Percentiles rank a stretch among this genome's conserved stretches.
Conservation (phyloP, 2,329 filamentous ascomycete genomes). For the Chaetomium sp. region DNA sequence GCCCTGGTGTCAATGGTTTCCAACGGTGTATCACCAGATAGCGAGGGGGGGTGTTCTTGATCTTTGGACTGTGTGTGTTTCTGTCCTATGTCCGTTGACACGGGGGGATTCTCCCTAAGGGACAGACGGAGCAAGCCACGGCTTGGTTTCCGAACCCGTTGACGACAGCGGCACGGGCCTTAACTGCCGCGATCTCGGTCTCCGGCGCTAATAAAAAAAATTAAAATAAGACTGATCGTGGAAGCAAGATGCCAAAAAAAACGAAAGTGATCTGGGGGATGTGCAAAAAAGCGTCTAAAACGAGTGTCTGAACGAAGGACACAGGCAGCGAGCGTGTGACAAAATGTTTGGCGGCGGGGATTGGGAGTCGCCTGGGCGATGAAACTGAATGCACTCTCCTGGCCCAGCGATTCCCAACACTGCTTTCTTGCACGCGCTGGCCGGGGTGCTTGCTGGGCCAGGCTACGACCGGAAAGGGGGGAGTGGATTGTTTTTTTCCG, state of each 20-base stretch:
- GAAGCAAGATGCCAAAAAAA: constrained; percentile 28
- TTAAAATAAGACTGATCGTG: constrained; percentile 14
- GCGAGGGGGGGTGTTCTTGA: not conserved
- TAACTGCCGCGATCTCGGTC: constrained; percentile 3
- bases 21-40: not conserved
- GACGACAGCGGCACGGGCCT: constrained; percentile 14
- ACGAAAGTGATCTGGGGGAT: constrained; percentile 35
- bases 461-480: constrained; percentile 28
- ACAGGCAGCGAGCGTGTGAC: constrained; percentile 22
- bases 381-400: constrained; percentile 21
- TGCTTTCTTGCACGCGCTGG: constrained; percentile 10
- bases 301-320: constrained; percentile 35
- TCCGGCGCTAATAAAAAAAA: constrained; percentile 11
- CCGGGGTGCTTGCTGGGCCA: constrained; percentile 17
- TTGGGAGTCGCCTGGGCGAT: constrained; percentile 25
- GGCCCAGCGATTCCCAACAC: constrained; percentile 25
- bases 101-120: not conserved
- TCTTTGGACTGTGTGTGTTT: constrained; percentile 5
- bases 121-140: constrained; percentile 3
- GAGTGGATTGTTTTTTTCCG: constrained; percentile 29
- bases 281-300: constrained; percentile 34
- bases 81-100: not conserved
- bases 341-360: constrained; percentile 24
- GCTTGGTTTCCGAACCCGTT: constrained; percentile 5
- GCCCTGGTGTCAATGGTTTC: constrained; percentile 4